phyloP scores from a whole-genome alignment of 2,329 filamentous ascomycete species.

The Trichophyton benhamiae region DNA sequence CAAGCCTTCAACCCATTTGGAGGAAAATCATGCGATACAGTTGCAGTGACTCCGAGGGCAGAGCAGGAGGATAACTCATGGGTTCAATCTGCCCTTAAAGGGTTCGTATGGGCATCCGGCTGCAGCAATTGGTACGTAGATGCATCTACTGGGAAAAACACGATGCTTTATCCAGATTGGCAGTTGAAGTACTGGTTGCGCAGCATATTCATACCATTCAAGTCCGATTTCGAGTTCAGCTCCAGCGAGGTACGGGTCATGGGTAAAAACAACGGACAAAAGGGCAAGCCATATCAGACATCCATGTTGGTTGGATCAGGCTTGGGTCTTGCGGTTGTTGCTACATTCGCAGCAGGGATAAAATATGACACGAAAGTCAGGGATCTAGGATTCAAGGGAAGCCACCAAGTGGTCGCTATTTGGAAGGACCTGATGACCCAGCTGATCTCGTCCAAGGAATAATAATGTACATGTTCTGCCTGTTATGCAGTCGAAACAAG shows the following conservation, averaged over 20 bases:
- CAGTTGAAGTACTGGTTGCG: slow-evolving; percentile 40
- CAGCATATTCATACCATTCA: slow-evolving; percentile 33
- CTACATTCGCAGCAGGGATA: background rate
- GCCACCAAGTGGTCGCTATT: background rate
- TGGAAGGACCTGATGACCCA: background rate
- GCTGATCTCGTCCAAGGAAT: background rate
- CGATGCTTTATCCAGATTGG: slow-evolving; percentile 43
- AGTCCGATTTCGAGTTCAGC: slow-evolving; percentile 28
- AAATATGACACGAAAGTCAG: background rate
- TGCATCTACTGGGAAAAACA: slow-evolving; percentile 35
- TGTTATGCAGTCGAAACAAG: background rate
- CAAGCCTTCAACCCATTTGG: slow-evolving; percentile 15
- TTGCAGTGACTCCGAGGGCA: slow-evolving; percentile 28
- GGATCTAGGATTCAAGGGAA: slow-evolving; percentile 1
- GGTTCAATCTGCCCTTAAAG: slow-evolving; percentile 32
- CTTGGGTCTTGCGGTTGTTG: slow-evolving; percentile 6
- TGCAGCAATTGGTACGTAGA: slow-evolving; percentile 44
- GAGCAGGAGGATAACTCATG: slow-evolving; percentile 26
- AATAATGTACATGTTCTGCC: background rate
- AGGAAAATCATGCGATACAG: slow-evolving; percentile 15
- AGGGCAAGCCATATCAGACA: background rate
- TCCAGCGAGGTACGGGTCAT: slow-evolving; percentile 6
- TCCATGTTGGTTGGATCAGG: slow-evolving; percentile 1
- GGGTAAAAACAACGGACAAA: slow-evolving; percentile 4
- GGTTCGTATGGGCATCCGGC: slow-evolving; percentile 39